These are phyloP conservation scores for Didymella sp. DNA, from an alignment of 2,329 filamentous ascomycete genomes.

Conservation along the genomic window DNA sequence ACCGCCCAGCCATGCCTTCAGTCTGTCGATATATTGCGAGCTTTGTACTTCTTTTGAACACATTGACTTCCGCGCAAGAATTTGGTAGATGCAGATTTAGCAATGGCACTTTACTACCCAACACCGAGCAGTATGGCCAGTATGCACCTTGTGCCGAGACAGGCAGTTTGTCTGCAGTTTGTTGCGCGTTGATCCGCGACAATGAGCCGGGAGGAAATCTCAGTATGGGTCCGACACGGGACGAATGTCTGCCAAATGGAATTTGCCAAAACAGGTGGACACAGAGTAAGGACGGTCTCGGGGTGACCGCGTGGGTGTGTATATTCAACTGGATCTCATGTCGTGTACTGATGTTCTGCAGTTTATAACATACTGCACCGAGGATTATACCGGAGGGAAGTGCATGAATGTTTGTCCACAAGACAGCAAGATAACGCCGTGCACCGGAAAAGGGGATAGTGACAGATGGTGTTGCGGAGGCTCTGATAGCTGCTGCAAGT, in stretches of 20 bases:
- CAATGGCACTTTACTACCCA: background rate
- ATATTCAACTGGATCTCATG: background rate
- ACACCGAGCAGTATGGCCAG: background rate
- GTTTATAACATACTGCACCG: background rate
- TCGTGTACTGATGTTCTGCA: background rate
- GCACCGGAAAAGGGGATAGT: background rate
- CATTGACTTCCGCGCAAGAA: background rate
- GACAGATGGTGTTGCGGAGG: slow-evolving; percentile 1
- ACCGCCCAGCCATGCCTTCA: background rate
- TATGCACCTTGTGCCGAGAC: background rate
- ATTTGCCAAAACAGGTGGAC: slow-evolving; percentile 4
- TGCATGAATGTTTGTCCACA: slow-evolving; percentile 1
- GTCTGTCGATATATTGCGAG: background rate
- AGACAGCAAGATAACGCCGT: slow-evolving; percentile 1
- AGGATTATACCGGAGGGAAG: background rate
- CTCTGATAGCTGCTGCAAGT: background rate
- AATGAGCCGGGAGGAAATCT: background rate
- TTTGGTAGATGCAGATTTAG: background rate
- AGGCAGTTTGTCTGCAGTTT: background rate
- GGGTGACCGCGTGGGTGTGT: background rate
- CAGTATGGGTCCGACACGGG: background rate
- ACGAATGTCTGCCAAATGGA: slow-evolving; percentile 2
- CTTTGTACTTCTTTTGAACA: background rate
- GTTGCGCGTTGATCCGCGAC: background rate
- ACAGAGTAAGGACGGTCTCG: background rate